Evolutionary conservation across 2,329 filamentous ascomycete species (phyloP), one percentile per base, ranked within the genome.

Genomic region (Cercospora nicotianae): DNA sequence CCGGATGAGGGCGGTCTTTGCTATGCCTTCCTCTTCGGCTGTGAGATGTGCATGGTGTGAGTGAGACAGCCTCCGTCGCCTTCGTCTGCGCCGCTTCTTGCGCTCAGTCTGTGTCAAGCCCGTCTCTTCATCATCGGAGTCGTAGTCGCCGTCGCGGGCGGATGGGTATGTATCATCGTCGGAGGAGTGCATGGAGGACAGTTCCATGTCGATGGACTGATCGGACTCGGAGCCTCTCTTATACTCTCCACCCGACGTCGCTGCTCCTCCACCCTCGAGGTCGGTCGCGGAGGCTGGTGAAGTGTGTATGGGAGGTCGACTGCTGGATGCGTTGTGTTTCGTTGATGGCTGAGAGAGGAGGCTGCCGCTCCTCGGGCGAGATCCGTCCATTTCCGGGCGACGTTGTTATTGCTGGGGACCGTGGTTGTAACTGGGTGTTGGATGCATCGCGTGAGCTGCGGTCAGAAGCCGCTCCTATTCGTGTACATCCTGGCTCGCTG

Each of bases 71-170:
- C 86, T 82, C 12, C 88, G 90, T 75, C 91, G 89, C 76, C 84
- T 84, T 77, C 87, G 87, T 79, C 87, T 86, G 73, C 84, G 84
- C 76, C 88, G 89, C 77, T 89, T 71, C 66, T 75, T 87, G 72
- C 87, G 85, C 78, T 88, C 91, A 75, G 88, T 87, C 69, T 86
- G 85, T 42, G 92, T 96, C 73, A 97, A 83, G 0, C 93, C 94
- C 2, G 91, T 92, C 84, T 97, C 94, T 81, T 96, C 94, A 77
- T 97, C 94, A 30, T 91, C 79, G 48, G 60, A 60, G 42, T 70
- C 57, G 60, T 70, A 65, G 39, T 66, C 45, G 18, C 45, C 45
- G 20, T 51, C 51, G 64, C 59, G 39, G 28, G 26, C 62, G 31
- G 53, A 31, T 10, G 20, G 26, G 5, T 16, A 18, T 23, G 9